Base-by-base conservation (phyloP, 139 green algal species). In the Chlamydomonas sp. region DNA sequence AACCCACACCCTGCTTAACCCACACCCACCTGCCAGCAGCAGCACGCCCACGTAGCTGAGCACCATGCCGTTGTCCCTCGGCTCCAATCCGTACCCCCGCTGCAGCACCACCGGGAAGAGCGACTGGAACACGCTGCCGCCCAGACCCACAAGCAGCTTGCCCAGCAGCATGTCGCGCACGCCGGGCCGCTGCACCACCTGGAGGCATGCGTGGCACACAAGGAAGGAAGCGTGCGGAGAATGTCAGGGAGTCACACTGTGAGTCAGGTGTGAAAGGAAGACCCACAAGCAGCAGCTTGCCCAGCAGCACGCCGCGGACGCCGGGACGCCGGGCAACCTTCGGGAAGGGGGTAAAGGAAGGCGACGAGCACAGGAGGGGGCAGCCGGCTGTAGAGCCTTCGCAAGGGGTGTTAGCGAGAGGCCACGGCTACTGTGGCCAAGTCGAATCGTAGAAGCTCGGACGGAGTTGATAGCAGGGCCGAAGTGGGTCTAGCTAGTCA, bases 81-180 rank as follows among this genome's bases (percentile, higher is more conserved):
- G 80, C 64, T 77, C 71, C 17, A 92, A 71, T 0, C 74, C 79
- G 69, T 90, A 92, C 76, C 68, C 62, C 76, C 77, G 78, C 80
- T 92, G 63, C 15, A 92, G 87, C 57, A 92, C 31, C 67, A 92
- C 72, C 58, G 84, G 81, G 73, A 92, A 92, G 31, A 90, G 49
- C 62, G 89, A 86, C 77, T 89, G 81, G 9, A 79, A 85, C 49
- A 90, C 72, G 2, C 68, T 79, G 1, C 68, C 78, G 0, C 85
- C 89, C 57, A 92, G 80, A 4, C 89, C 89, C 6, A 77, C 72
- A 68, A 85, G 60, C 63, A 88, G 49, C 83, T 91, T 88, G 58
- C 85, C 79, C 49, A 67, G 5, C 72, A 91, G 74, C 72, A 91
- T 67, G 20, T 66, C 17, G 2, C n/a, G 63, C 2, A 91, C 84